A percentile compares a stretch with the other conserved stretches of the same genome.
These are phyloP conservation scores for Chalciporus sp. DNA, from an alignment of 1,284 basidiomycete genomes.

Conservation along the genomic window DNA sequence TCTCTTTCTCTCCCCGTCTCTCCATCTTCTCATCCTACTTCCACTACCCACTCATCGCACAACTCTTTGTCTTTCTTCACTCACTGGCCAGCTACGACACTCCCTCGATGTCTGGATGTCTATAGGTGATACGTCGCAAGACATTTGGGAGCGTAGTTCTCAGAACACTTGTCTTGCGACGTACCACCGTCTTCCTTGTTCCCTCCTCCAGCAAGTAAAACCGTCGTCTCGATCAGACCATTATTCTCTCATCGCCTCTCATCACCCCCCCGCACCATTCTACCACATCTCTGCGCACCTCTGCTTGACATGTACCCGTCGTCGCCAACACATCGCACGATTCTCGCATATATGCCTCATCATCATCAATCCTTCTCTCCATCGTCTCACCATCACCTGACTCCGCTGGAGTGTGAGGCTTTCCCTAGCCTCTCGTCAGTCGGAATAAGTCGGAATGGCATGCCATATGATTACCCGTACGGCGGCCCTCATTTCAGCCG, in stretches of 20 bases:
- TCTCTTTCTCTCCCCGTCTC: background rate
- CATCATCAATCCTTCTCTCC: no score
- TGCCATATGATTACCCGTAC: background rate
- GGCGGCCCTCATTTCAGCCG: background rate
- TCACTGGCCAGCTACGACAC: background rate
- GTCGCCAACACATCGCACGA: background rate
- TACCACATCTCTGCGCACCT: background rate
- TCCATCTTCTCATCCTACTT: background rate
- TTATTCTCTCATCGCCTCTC: background rate
- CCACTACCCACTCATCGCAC: background rate
- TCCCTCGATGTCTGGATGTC: background rate
- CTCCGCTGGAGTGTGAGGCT: background rate
- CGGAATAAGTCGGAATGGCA: background rate
- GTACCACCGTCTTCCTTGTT: conserved; percentile 8
- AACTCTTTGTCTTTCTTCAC: background rate
- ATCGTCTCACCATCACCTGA: conserved; percentile 14
- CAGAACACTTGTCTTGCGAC: conserved; percentile 41
- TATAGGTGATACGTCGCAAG: conserved; percentile 17
- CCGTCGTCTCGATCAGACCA: background rate
- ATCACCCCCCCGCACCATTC: background rate
- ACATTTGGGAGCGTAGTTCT: conserved; percentile 53
- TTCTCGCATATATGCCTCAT: background rate
- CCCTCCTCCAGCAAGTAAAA: background rate
- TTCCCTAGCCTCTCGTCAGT: background rate
- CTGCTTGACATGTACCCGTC: background rate